These are phyloP conservation scores for Blastobotrys proliferans DNA, from an alignment of 1,139 yeast species.

Conservation along the genomic window DNA sequence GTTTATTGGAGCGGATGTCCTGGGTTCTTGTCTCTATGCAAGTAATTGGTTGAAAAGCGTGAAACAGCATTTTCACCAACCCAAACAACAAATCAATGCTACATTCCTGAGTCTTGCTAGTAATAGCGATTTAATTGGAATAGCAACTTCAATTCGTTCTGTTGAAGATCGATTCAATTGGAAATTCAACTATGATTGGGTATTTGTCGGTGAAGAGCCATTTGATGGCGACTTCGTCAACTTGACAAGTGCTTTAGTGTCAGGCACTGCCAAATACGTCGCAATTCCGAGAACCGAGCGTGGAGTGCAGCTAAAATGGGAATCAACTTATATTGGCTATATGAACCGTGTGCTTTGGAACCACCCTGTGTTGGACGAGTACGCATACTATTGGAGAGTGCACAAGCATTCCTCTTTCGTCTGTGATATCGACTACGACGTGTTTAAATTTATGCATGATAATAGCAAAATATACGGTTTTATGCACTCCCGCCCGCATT, in stretches of 20 bases:
- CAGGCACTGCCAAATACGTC: conserved; percentile 57
- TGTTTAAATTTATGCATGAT: conserved; percentile 66
- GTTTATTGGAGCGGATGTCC: too few relatives aligned
- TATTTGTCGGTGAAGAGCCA: conserved; percentile 67
- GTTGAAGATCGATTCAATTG: conserved; percentile 63
- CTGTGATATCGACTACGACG: conserved; percentile 68
- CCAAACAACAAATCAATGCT: too few relatives aligned
- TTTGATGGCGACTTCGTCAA: conserved; percentile 56
- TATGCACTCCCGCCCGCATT: conserved; percentile 62
- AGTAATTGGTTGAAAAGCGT: too few relatives aligned
- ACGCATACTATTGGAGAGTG: conserved; percentile 70
- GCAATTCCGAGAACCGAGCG: conserved; percentile 55
- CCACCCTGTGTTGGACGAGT: conserved; percentile 55
- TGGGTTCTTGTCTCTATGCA: too few relatives aligned
- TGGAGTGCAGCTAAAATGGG: conserved; percentile 55
- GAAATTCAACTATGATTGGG: conserved; percentile 76
- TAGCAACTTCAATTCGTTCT: conserved; percentile 50
- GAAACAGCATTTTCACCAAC: too few relatives aligned
- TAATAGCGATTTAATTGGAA: conserved; percentile 52
- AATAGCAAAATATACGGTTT: conserved; percentile 67
- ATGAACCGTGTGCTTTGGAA: too few relatives aligned
- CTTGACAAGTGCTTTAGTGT: conserved; percentile 39
- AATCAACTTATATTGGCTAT: conserved; percentile 52
- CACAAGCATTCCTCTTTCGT: conserved; percentile 69
- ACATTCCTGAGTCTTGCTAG: conserved; percentile 69